Base-by-base conservation (phyloP, 2,329 filamentous ascomycete genomes). In the Keithomyces neogunnii region DNA sequence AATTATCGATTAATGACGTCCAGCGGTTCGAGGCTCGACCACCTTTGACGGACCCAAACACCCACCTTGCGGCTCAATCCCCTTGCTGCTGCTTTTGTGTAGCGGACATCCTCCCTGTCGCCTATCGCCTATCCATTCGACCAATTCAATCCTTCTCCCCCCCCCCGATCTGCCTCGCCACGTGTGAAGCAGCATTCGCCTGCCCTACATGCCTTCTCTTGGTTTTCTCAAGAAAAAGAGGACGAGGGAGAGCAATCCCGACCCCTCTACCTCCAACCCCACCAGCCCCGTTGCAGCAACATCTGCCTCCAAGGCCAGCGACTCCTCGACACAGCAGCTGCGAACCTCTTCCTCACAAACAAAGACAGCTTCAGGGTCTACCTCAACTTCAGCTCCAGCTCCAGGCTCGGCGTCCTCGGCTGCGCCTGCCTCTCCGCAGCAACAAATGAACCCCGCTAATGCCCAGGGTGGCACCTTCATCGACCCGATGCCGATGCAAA, bases 211-310 rank as follows among this genome's bases (percentile, higher is more conserved):
- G 93, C 93, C 91, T 84, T 88, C 82, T 71, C 82, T 96, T 77
- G 89, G 89, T 72, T 90, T 96, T 68, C 83, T 97, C 69, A 96
- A 96, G 82, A 97, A 96, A 82, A 96, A 95, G 81, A 86, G 90
- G 82, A 95, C 90, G 74, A 95, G 90, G 82, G 90, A 96, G 76
- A 87, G 84, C 66, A 81, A 84, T 67, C 77, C 81, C 67, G 84
- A 88, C 68, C 79, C 78, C 61, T 82, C 84, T 64, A 77, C 83
- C 63, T 77, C 77, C 59, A 86, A 86, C 67, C 77, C 81, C 60
- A 78, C 77, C 58, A 84, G 81, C 63, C 79, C 81, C 54, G 73
- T 82, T 61, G 84, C 82, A 54, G 77, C 81, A 54, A 76, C 77
- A 56, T 73, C 73, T 48, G 72, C 73, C 53, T 57, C 59, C 56